Evolutionary conservation across 495 filamentous ascomycete genomes (phyloP).

Genomic region (Penicillium steckii): DNA sequence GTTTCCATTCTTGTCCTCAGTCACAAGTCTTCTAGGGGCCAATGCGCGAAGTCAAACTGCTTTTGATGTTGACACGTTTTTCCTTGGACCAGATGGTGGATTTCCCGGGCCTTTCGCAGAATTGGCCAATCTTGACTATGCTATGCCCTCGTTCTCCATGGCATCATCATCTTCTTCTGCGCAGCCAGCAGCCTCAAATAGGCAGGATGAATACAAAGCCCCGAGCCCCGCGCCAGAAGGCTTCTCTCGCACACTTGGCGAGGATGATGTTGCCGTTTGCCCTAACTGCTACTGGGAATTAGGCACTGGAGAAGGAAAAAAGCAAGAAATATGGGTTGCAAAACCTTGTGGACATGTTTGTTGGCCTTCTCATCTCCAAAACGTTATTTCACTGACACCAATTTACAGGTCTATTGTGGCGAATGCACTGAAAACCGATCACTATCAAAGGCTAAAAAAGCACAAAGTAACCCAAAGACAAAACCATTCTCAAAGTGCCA

Average conservation of each 20-base stretch:
- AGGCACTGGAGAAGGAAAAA: slow-evolving; percentile 55
- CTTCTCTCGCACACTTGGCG: slow-evolving; percentile 62
- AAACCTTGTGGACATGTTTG: slow-evolving; percentile 77
- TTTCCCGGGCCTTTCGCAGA: background rate
- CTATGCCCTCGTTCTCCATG: slow-evolving; percentile 23
- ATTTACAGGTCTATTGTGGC: slow-evolving; percentile 67
- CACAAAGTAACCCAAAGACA: slow-evolving; percentile 13
- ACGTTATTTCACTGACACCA: slow-evolving; percentile 2
- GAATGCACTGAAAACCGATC: slow-evolving; percentile 58
- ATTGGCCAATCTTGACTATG: slow-evolving; percentile 18
- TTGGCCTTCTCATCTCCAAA: slow-evolving; percentile 7
- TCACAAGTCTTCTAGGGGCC: background rate
- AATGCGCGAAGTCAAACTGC: background rate
- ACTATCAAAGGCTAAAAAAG: slow-evolving; percentile 35
- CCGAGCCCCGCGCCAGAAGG: slow-evolving; percentile 58
- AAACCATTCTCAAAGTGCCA: slow-evolving; percentile 52
- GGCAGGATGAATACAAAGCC: slow-evolving; percentile 54
- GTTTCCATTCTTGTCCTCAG: background rate
- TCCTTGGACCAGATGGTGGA: background rate
- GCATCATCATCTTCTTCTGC: slow-evolving; percentile 12
- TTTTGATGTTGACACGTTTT: background rate
- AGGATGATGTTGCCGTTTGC: slow-evolving; percentile 66
- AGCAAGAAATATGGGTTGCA: slow-evolving; percentile 70
- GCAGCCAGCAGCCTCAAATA: slow-evolving; percentile 13
- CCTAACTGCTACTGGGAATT: slow-evolving; percentile 72